Percentiles rank a stretch among this genome's conserved stretches.
Evolutionary conservation across 176 grass and related monocot genomes (phyloP).

Genomic region (Zoysia pacifica): DNA sequence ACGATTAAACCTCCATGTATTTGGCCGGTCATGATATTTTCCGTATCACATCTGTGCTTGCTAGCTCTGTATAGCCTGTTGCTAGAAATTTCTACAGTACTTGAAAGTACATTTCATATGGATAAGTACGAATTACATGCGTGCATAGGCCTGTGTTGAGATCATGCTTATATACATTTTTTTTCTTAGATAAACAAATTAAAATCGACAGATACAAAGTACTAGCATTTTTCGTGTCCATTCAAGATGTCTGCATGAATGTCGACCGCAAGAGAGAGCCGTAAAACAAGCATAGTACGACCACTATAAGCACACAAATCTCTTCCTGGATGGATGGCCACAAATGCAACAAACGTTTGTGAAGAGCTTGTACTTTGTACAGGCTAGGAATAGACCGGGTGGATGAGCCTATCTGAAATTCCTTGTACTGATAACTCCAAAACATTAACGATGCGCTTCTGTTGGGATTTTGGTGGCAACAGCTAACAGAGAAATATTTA

Average conservation of each 20-base stretch:
- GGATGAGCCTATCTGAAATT: conserved; percentile 40
- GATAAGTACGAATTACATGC: not conserved
- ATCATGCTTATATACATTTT: no score
- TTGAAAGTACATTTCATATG: not conserved
- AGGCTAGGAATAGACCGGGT: conserved; percentile 2
- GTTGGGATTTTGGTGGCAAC: conserved; percentile 39
- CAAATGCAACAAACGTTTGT: conserved; percentile 33
- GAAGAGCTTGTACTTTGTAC: conserved; percentile 9
- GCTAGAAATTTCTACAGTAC: not conserved
- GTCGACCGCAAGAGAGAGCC: conserved; percentile 28
- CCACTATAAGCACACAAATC: conserved; percentile 8
- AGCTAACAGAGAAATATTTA: not conserved
- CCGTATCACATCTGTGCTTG: not conserved
- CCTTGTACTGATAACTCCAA: not conserved
- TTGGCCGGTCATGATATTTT: conserved; percentile 42
- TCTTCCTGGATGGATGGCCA: conserved; percentile 25
- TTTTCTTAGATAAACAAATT: no score
- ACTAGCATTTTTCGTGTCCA: not conserved
- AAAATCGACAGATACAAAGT: no score
- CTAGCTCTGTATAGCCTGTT: not conserved
- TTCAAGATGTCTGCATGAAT: not conserved
- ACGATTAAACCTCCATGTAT: not conserved
- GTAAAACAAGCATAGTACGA: conserved; percentile 34
- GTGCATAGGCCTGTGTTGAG: no score
- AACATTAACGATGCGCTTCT: not conserved